A percentile compares a stretch with the other conserved stretches of the same genome.
These are phyloP conservation scores for Anisogramma anomala DNA, from an alignment of 2,329 filamentous ascomycete species.

Conservation along the genomic window DNA sequence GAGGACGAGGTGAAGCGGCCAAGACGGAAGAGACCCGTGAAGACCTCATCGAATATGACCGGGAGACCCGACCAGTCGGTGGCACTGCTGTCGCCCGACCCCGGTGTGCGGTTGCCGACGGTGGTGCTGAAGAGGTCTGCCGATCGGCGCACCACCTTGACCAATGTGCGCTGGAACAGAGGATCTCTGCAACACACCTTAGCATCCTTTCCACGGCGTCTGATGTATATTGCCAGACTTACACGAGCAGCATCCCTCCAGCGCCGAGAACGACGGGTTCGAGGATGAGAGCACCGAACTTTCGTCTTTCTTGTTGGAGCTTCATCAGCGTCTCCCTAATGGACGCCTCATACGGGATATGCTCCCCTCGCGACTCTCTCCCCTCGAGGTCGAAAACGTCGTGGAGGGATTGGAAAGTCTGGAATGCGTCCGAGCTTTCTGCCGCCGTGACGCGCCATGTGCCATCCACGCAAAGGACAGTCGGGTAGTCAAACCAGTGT, in stretches of 20 bases:
- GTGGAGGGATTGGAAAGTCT: constrained; percentile 25
- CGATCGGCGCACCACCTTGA: constrained; percentile 52
- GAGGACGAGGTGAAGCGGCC: constrained; percentile 60
- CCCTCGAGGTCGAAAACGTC: constrained; percentile 49
- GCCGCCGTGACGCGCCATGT: constrained; percentile 54
- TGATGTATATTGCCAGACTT: constrained; percentile 24
- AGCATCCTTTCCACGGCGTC: neutral
- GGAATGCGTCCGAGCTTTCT: constrained; percentile 29
- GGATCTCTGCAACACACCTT: constrained; percentile 49
- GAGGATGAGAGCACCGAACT: constrained; percentile 67
- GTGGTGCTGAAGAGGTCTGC: constrained; percentile 39
- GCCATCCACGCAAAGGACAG: constrained; percentile 54
- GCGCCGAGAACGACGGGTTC: constrained; percentile 74
- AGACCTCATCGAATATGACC: constrained; percentile 76
- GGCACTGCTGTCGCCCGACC: constrained; percentile 1
- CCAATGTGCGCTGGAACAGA: constrained; percentile 64
- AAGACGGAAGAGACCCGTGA: constrained; percentile 74
- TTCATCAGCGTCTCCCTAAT: constrained; percentile 43
- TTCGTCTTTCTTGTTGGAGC: constrained; percentile 44
- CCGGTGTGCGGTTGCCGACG: neutral
- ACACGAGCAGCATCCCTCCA: constrained; percentile 74
- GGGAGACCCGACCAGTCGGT: constrained; percentile 61
- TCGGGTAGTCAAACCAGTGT: constrained; percentile 71
- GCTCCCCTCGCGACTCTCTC: constrained; percentile 33
- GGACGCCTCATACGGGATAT: constrained; percentile 45